Percentiles rank a stretch among this genome's conserved stretches.
Evolutionary conservation across 2,329 filamentous ascomycete species (phyloP).

Genomic region (Trichophyton benhamiae): DNA sequence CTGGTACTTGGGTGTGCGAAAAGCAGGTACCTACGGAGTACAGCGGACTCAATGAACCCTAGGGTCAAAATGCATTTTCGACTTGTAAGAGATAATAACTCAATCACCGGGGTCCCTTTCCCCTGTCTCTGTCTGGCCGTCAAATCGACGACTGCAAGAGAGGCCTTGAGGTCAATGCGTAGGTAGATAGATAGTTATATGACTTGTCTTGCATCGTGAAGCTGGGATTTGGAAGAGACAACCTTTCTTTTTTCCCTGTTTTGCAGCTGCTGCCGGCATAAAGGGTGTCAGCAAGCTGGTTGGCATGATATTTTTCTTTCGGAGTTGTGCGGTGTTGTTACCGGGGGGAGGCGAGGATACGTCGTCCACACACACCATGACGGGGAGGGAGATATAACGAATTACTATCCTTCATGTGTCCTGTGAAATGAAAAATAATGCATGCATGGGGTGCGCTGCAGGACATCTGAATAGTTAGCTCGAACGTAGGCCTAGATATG

Average conservation of each 20-base stretch:
- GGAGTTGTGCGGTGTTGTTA: background rate
- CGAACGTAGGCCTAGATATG: too few relatives aligned
- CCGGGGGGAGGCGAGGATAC: background rate
- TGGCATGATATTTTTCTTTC: background rate
- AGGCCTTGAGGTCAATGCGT: background rate
- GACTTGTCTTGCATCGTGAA: background rate
- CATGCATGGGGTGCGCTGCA: too few relatives aligned
- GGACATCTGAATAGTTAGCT: too few relatives aligned
- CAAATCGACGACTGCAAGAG: background rate
- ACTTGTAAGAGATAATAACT: too few relatives aligned
- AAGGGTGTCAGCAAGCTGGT: background rate
- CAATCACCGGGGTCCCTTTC: too few relatives aligned
- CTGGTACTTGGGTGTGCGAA: too few relatives aligned
- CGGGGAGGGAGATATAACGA: background rate
- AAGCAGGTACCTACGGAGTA: too few relatives aligned
- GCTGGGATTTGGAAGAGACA: background rate
- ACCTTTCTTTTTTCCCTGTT: background rate
- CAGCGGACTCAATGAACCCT: too few relatives aligned
- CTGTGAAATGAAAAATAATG: too few relatives aligned
- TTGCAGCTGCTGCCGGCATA: background rate
- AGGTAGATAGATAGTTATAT: background rate
- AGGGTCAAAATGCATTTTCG: too few relatives aligned
- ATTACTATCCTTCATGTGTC: background rate
- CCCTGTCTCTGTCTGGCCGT: background rate
- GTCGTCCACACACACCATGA: background rate